Evolutionary conservation across 805 yeast species (phyloP), one percentile per base, ranked within the genome.

Genomic region (Candida gorgasii): DNA sequence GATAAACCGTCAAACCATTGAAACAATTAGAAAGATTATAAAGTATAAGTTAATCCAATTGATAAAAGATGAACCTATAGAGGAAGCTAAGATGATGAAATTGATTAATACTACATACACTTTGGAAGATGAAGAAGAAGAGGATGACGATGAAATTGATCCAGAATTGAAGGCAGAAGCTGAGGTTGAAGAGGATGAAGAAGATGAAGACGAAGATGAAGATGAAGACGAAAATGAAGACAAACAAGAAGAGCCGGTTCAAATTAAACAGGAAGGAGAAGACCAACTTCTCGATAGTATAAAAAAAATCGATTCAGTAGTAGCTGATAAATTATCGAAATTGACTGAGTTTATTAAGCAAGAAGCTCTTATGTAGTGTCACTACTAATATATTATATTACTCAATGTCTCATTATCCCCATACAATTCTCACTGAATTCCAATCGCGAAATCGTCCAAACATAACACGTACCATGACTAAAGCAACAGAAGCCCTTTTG

Each of bases 31-130:
- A 52, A 70, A 81, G 38, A 74, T 90, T 14, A 74, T 89, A 45
- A 74, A 88, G 51, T 84, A 85, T 53, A 89, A 89, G 58, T 63
- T 89, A 42, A 76, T 77, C 15, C 76, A 82, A 46, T 61, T 86
- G 36, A 78, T 76, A 62, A 76, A 62, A 63, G 74, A 79, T 49
- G 68, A 69, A 55, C 58, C 72, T 26, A 51, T 81, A 46, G 74
- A 76, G 49, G 54, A 57, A 36, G 61, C 50, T 34, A 69, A 67
- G 54, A 62, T 72, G 43, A 63, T 66, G 9, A 73, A 73, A 43
- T 71, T 84, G 46, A 54, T 68, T 23, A 60, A 51, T n/a, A 59
- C 69, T 7, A 67, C 69, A 39, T 65, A 59, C 51, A 13, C 51
- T 45, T 51, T 34, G 1, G 52, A 48, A 11, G 66, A 47, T 1